A percentile compares a stretch with the other conserved stretches of the same genome.
These are phyloP conservation scores for Apiotrichum veenhuisii DNA, from an alignment of 1,284 basidiomycete species.

Conservation along the genomic window DNA sequence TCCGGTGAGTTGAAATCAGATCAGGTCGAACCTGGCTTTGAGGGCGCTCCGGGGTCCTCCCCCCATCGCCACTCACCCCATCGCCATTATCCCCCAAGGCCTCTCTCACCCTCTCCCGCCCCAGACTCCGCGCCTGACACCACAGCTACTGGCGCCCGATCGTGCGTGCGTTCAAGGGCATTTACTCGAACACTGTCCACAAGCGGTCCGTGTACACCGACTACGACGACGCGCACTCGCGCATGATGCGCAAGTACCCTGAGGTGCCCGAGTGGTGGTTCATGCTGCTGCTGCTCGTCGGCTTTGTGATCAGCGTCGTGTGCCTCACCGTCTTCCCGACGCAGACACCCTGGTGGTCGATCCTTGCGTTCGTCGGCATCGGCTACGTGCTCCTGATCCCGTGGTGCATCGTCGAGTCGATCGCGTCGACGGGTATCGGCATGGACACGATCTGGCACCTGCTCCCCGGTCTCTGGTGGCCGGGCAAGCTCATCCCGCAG, in stretches of 20 bases:
- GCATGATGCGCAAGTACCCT: conserved; percentile 53
- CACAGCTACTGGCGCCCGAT: conserved; percentile 7
- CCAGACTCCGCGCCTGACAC: too few species aligned
- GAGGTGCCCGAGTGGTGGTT: conserved; percentile 54
- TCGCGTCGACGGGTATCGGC: conserved; percentile 6
- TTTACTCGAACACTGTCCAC: too few species aligned
- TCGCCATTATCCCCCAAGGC: too few species aligned
- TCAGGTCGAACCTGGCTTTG: too few species aligned
- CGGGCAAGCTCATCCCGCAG: conserved; percentile 7
- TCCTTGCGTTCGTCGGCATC: conserved; percentile 7
- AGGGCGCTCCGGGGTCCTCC: too few species aligned
- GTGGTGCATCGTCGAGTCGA: conserved; percentile 1
- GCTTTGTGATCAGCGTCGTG: background rate
- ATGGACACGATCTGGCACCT: conserved; percentile 5
- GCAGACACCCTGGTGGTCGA: conserved; percentile 13
- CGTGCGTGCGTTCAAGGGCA: background rate
- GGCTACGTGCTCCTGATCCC: conserved; percentile 6
- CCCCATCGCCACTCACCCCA: too few species aligned
- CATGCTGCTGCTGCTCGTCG: conserved; percentile 55
- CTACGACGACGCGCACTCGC: background rate
- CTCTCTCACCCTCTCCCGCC: too few species aligned
- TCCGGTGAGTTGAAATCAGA: too few species aligned
- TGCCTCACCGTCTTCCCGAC: conserved; percentile 6
- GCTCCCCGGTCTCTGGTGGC: conserved; percentile 8
- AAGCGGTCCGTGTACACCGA: too few species aligned